Percentiles rank a stretch among this genome's conserved stretches.
Evolutionary conservation across 495 filamentous ascomycete genomes (phyloP).

Genomic region (Aspergillus wentii): DNA sequence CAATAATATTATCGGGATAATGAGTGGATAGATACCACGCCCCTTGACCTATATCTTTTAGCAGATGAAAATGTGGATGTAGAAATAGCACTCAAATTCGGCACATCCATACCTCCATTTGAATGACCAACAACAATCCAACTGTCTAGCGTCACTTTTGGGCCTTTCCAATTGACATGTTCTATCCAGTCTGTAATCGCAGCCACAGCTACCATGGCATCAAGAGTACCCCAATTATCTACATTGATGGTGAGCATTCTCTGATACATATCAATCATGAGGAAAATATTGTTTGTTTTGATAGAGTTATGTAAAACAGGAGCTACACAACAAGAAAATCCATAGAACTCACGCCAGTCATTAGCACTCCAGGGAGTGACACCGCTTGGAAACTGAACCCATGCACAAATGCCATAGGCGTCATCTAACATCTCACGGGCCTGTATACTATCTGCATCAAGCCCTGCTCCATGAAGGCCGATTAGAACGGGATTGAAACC

Average conservation of each 20-base stretch:
- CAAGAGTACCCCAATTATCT: slow-evolving; percentile 55
- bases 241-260: no score
- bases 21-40: slow-evolving; percentile 56
- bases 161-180: slow-evolving; percentile 40
- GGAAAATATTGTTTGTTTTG: no score
- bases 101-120: slow-evolving; percentile 52
- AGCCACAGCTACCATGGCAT: slow-evolving; percentile 48
- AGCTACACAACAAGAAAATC: background rate
- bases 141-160: slow-evolving; percentile 34
- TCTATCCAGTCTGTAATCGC: slow-evolving; percentile 49
- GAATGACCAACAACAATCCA: slow-evolving; percentile 57
- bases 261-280: no score
- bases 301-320: no score
- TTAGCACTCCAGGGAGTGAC: slow-evolving; percentile 59
- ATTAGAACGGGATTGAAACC: slow-evolving; percentile 6
- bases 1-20: slow-evolving; percentile 52
- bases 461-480: slow-evolving; percentile 51
- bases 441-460: slow-evolving; percentile 45
- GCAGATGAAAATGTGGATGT: background rate
- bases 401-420: slow-evolving; percentile 48
- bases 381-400: slow-evolving; percentile 54
- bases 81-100: background rate
- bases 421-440: slow-evolving; percentile 43
- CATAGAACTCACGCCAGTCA: slow-evolving; percentile 51
- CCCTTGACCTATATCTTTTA: slow-evolving; percentile 41